These are phyloP conservation scores for Botrytis medusae DNA, from an alignment of 2,329 filamentous ascomycete species.

Conservation along the genomic window DNA sequence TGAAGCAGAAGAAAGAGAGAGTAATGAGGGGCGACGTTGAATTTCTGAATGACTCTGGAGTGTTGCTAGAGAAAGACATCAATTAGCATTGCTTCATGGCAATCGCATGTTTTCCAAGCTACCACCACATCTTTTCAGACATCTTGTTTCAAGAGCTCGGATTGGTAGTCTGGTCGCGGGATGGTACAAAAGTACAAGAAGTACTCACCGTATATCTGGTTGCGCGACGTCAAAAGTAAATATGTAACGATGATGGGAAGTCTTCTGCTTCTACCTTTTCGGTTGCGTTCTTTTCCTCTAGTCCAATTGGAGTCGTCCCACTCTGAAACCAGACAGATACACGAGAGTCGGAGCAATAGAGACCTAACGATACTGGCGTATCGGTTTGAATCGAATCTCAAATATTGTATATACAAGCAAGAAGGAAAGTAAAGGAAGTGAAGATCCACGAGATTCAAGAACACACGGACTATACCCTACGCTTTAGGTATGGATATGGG, in stretches of 20 bases:
- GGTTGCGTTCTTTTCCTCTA: constrained; percentile 10
- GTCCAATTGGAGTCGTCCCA: constrained; percentile 19
- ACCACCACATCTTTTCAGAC: neutral
- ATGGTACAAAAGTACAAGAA: constrained; percentile 13
- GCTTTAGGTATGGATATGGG: neutral
- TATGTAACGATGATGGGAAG: constrained; percentile 7
- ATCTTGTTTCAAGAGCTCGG: constrained; percentile 6
- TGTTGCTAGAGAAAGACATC: neutral
- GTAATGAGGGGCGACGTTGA: constrained; percentile 14
- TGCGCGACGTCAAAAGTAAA: constrained; percentile 21
- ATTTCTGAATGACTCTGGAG: neutral
- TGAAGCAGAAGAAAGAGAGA: constrained; percentile 5
- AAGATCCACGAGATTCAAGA: constrained; percentile 21
- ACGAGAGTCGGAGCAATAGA: constrained; percentile 12
- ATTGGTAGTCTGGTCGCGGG: neutral
- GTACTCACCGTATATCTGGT: constrained; percentile 20
- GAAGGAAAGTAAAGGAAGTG: constrained; percentile 11
- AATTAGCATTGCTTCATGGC: constrained; percentile 19
- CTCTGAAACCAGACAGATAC: constrained; percentile 18
- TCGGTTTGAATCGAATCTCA: neutral
- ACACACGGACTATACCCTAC: constrained; percentile 17
- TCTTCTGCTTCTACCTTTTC: constrained; percentile 4
- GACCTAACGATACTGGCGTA: constrained; percentile 10
- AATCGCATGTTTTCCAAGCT: constrained; percentile 14
- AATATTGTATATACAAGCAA: neutral